Evolutionary conservation across 2,329 filamentous ascomycete species (phyloP).

Genomic region (Alternaria atra): DNA sequence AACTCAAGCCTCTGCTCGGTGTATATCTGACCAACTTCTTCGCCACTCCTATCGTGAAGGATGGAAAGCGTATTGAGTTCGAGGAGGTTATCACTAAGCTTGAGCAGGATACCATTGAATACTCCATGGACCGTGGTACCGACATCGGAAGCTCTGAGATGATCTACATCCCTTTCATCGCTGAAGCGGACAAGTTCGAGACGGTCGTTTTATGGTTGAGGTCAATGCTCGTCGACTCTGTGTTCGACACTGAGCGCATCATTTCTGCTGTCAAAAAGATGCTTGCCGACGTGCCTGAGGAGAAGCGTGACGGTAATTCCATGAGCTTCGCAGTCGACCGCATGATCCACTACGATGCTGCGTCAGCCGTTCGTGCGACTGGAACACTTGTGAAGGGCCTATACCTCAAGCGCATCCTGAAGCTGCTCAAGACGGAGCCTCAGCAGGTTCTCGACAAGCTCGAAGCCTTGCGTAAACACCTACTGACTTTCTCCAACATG

Average conservation of each 20-base stretch:
- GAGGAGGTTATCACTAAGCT: constrained; percentile 92
- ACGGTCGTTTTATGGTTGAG: constrained; percentile 84
- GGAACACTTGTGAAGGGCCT: constrained; percentile 85
- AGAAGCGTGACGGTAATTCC: constrained; percentile 82
- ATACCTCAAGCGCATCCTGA: constrained; percentile 86
- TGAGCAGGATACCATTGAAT: constrained; percentile 89
- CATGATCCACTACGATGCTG: constrained; percentile 80
- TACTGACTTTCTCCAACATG: constrained; percentile 87
- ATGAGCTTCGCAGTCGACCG: constrained; percentile 71
- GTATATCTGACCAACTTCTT: constrained; percentile 95
- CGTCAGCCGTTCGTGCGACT: constrained; percentile 79
- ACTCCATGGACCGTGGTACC: constrained; percentile 74
- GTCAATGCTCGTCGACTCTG: constrained; percentile 84
- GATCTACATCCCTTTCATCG: constrained; percentile 80
- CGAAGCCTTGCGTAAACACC: constrained; percentile 74
- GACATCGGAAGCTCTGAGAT: constrained; percentile 82
- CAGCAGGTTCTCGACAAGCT: constrained; percentile 79
- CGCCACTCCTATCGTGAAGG: constrained; percentile 81
- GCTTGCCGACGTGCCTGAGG: constrained; percentile 88
- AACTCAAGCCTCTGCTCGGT: constrained; percentile 82
- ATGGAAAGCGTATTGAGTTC: constrained; percentile 81
- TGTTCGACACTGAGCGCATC: constrained; percentile 79
- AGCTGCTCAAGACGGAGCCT: constrained; percentile 79
- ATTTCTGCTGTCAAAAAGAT: constrained; percentile 77
- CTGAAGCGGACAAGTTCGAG: constrained; percentile 87